These are phyloP conservation scores for Phlyctochytrium bullatum DNA, from an alignment of 192 early-diverging fungal species.

Conservation along the genomic window DNA sequence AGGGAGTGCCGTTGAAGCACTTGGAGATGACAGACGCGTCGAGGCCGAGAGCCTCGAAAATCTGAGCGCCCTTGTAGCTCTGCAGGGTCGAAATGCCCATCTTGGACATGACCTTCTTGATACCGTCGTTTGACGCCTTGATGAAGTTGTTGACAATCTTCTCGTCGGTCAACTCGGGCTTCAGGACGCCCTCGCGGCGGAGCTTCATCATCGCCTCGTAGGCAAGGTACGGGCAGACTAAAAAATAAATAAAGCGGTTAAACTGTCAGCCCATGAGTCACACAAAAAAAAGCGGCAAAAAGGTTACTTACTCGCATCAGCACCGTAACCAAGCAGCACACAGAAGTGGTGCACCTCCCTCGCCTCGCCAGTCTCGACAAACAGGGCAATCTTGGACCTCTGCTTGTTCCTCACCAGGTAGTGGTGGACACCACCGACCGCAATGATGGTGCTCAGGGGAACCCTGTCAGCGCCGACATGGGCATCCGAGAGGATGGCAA, in stretches of 20 bases:
- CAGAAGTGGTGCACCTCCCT: slow-evolving; percentile 96
- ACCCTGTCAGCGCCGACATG: slow-evolving; percentile 63
- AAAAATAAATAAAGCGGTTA: neutral
- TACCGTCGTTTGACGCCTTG: slow-evolving; percentile 88
- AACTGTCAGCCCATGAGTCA: neutral
- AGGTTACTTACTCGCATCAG: slow-evolving; percentile 64
- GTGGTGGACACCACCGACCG: slow-evolving; percentile 91
- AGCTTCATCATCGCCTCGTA: slow-evolving; percentile 88
- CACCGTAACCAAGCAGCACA: slow-evolving; percentile 92
- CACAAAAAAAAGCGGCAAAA: slow-evolving; percentile 1
- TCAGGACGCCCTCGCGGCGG: slow-evolving; percentile 75
- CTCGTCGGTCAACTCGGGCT: slow-evolving; percentile 55
- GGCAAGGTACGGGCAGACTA: slow-evolving; percentile 87
- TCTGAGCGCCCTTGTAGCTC: slow-evolving; percentile 98
- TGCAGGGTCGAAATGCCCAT: slow-evolving; percentile 99
- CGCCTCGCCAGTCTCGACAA: slow-evolving; percentile 90
- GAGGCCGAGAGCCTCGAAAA: slow-evolving; percentile 95
- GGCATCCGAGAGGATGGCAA: slow-evolving; percentile 84
- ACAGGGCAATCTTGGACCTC: slow-evolving; percentile 82
- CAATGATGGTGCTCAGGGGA: slow-evolving; percentile 81
- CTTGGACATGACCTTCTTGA: slow-evolving; percentile 99
- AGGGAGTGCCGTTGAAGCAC: slow-evolving; percentile 95
- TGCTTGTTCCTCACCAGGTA: slow-evolving; percentile 84
- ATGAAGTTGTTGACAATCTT: slow-evolving; percentile 80
- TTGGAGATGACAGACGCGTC: slow-evolving; percentile 80